phyloP scores from a whole-genome alignment of 2,329 filamentous ascomycete species.

The Saccharata proteae region DNA sequence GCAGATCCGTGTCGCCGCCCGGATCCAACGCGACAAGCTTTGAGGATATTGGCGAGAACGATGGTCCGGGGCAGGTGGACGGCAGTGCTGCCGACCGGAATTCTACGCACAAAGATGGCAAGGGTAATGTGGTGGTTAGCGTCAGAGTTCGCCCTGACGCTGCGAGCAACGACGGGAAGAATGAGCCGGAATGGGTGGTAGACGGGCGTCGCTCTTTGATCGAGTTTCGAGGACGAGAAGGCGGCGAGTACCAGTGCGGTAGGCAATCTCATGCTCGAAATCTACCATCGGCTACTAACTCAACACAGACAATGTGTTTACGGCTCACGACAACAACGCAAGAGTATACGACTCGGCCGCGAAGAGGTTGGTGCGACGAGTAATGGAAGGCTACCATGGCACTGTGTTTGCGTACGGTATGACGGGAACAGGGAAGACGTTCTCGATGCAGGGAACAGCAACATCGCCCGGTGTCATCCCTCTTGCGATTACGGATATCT shows the following conservation, averaged over 20 bases:
- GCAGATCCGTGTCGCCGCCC: background rate
- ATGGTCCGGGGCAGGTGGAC: constrained; percentile 36
- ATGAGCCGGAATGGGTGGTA: constrained; percentile 82
- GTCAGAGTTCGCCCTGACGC: constrained; percentile 83
- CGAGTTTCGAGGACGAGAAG: constrained; percentile 75
- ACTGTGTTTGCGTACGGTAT: constrained; percentile 98
- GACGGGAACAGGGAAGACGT: constrained; percentile 98
- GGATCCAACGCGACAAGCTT: constrained; percentile 57
- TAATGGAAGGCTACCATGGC: constrained; percentile 98
- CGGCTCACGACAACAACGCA: constrained; percentile 84
- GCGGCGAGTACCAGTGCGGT: constrained; percentile 89
- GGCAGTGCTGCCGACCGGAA: constrained; percentile 13
- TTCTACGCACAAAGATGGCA: constrained; percentile 50
- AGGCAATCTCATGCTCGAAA: constrained; percentile 23
- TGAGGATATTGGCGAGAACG: constrained; percentile 62
- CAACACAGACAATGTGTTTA: constrained; percentile 95
- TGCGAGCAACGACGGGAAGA: constrained; percentile 47
- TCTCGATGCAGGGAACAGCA: constrained; percentile 97
- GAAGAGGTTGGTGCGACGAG: constrained; percentile 83
- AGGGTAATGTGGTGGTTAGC: constrained; percentile 92
- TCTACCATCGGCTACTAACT: background rate
- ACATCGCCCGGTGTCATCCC: constrained; percentile 94
- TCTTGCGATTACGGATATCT: constrained; percentile 94
- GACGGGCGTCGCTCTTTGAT: constrained; percentile 74
- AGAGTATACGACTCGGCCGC: constrained; percentile 90